Evolutionary conservation across 345 rosid genomes (phyloP), one percentile per base, ranked within the genome.

Genomic region (Euphorbia pulcherrima): DNA sequence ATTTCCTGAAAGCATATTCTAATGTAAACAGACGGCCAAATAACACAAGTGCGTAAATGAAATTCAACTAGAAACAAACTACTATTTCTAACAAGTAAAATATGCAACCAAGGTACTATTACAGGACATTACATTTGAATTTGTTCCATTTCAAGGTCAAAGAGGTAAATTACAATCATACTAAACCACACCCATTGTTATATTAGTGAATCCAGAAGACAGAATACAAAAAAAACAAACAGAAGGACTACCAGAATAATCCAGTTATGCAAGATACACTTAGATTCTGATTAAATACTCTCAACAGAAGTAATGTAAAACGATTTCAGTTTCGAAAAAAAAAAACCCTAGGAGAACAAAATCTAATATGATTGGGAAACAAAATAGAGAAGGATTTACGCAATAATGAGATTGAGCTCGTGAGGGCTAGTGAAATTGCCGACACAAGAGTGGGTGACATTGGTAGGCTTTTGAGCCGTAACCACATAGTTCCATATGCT

Each of bases 401-500:
- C 96, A 10, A 84, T 72, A 52, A 94, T 91, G 83, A 94, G 99
- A 81, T 94, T 94, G 73, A 89, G 96, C 67, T 91, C 95, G 41
- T 89, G 96, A 58, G 95, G 88, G 64, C 84, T 69, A 70, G 99
- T 94, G 90, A 94, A 89, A 82, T 91, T 91, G 78, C 97, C 99
- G 53, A 91, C 97, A 73, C 97, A 90, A 6, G 97, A 89, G 78
- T 94, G 96, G 37, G 95, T 83, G 48, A 91, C 97, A 72, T 90
- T 88, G 54, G 98, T 93, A 51, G 98, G 86, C 79, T 83, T 83
- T 68, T 83, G 86, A 57, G 86, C 86, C 60, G 86, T 83, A 14
- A 83, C 86, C 52, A 83, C 86, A 68, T 83, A 83, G 80, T 83
- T 83, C 86, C 86, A 83, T 39, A 78, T 52, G 57, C 86, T 83